Conservation (phyloP, 176 grass and related monocot species). For the Carex myosuroides region DNA sequence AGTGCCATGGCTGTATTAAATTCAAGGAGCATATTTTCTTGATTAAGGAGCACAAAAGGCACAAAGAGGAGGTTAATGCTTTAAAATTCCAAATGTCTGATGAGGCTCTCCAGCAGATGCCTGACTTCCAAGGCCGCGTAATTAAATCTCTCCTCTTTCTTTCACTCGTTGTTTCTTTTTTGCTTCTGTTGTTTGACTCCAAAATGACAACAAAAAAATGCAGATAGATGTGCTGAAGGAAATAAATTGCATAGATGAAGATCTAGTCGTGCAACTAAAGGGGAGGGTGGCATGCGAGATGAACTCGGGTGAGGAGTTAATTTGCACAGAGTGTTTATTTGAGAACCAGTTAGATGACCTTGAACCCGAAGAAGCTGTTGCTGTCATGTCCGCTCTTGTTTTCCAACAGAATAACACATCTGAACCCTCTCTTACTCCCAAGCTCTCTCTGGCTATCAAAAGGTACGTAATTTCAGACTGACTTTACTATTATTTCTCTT, state of each 20-base stretch:
- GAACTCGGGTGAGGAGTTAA: constrained; percentile 90
- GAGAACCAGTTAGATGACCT: constrained; percentile 95
- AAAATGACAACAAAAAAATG: constrained; percentile 1
- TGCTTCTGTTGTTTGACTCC: not conserved
- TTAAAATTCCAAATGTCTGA: constrained; percentile 93
- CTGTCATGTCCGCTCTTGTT: constrained; percentile 88
- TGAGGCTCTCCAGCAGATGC: constrained; percentile 96
- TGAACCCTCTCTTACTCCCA: constrained; percentile 80
- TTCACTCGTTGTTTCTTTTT: not conserved
- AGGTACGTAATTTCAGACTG: constrained; percentile 28
- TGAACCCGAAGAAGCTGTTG: constrained; percentile 91
- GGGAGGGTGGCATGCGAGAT: constrained; percentile 90
- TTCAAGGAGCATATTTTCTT: constrained; percentile 73
- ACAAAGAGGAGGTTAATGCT: constrained; percentile 67
- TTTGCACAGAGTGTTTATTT: constrained; percentile 87
- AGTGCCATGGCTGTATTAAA: constrained; percentile 95
- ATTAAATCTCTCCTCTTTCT: constrained; percentile 18
- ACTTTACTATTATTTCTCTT: not conserved
- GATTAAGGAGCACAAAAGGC: constrained; percentile 64
- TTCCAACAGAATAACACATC: constrained; percentile 89
- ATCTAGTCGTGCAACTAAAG: constrained; percentile 97
- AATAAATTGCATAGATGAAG: constrained; percentile 81
- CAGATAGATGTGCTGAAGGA: constrained; percentile 91
- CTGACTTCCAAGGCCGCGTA: constrained; percentile 98
- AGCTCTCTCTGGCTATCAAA: constrained; percentile 56